phyloP scores from a whole-genome alignment of 768 basidiomycete genomes.

The Lentinula guzmanii region DNA sequence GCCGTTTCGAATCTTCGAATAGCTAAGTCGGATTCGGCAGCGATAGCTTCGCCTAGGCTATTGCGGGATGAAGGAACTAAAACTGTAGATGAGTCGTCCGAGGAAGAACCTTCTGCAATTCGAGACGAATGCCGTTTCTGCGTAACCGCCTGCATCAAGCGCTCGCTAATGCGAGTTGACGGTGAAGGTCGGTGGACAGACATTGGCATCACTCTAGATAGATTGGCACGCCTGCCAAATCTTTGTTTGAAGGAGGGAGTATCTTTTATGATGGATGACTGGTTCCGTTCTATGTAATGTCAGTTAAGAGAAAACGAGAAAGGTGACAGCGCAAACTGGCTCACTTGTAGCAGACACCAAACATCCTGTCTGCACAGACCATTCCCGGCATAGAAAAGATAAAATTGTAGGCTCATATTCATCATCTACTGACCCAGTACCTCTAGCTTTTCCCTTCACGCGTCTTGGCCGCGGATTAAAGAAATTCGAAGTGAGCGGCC shows the following conservation, averaged over 20 bases:
- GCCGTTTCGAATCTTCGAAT: not conserved
- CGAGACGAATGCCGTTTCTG: conserved; percentile 22
- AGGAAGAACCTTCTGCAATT: conserved; percentile 7
- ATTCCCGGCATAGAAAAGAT: conserved; percentile 34
- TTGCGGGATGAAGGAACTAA: not conserved
- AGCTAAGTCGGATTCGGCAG: not conserved
- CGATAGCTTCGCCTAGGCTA: not conserved
- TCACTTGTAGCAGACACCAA: conserved; percentile 45
- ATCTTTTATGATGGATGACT: not conserved
- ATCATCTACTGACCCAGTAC: conserved; percentile 18
- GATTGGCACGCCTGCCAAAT: not conserved
- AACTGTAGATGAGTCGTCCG: not conserved
- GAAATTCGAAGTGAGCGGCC: conserved; percentile 38
- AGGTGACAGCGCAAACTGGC: conserved; percentile 6
- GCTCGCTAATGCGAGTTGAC: not conserved
- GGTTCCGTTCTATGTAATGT: not conserved
- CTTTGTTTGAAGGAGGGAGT: not conserved
- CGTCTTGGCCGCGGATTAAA: conserved; percentile 49
- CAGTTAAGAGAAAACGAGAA: not conserved
- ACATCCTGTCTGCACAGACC: conserved; percentile 39
- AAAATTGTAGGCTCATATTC: conserved; percentile 23
- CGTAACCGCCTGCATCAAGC: not conserved
- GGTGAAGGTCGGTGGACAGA: not conserved
- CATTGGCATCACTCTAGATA: not conserved
- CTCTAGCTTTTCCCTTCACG: conserved; percentile 50